Evolutionary conservation across 441 rosid genomes (phyloP).

Genomic region (Croton setiger): DNA sequence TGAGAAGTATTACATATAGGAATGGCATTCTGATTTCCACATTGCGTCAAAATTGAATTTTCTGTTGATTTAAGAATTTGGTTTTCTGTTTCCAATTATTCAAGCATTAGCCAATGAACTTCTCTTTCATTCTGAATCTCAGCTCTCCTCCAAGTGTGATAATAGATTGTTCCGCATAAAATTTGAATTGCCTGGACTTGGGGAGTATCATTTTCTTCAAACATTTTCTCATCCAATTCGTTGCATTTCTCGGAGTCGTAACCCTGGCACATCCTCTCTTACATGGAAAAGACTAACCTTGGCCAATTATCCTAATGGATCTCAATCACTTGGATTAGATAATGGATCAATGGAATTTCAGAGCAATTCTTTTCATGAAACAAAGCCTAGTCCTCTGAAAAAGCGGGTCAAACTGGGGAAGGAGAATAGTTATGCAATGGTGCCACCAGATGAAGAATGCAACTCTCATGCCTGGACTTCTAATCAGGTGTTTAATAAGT

Average conservation of each 20-base stretch:
- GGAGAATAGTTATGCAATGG: slow-evolving; percentile 32
- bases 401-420: slow-evolving; percentile 57
- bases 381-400: slow-evolving; percentile 45
- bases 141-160: slow-evolving; percentile 79
- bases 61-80: slow-evolving; percentile 3
- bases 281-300: slow-evolving; percentile 46
- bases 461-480: slow-evolving; percentile 34
- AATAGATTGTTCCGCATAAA: slow-evolving; percentile 60
- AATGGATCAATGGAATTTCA: slow-evolving; percentile 36
- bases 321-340: slow-evolving; percentile 34
- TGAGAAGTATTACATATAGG: not conserved
- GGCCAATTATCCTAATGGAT: slow-evolving; percentile 34
- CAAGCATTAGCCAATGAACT: slow-evolving; percentile 12
- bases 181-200: slow-evolving; percentile 41
- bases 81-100: not conserved
- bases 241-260: slow-evolving; percentile 57
- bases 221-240: slow-evolving; percentile 55
- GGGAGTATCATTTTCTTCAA: slow-evolving; percentile 57
- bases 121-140: slow-evolving; percentile 22
- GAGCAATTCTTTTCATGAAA: slow-evolving; percentile 37
- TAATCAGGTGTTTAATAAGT: slow-evolving; percentile 36
- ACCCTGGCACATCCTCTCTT: slow-evolving; percentile 35
- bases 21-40: not conserved
- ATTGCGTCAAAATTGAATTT: slow-evolving; percentile 5
- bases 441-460: slow-evolving; percentile 46